phyloP scores from a whole-genome alignment of 345 rosid genomes.

The Camelina laxa region DNA sequence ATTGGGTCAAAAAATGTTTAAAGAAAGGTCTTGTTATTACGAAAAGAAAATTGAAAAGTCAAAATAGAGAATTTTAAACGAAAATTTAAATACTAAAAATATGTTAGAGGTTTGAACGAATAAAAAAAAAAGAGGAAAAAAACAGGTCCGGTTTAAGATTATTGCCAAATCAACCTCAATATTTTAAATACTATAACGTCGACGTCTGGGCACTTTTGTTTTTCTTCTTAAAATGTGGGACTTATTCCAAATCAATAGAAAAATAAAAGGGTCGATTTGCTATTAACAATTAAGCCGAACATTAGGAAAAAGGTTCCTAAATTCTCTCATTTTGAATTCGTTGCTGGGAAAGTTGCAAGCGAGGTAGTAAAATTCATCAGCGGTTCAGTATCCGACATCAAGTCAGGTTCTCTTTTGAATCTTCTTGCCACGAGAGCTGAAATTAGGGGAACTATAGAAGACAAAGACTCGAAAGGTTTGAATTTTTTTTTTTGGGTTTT shows the following conservation, averaged over 20 bases:
- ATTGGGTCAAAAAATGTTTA: conserved; percentile 32
- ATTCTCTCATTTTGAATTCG: not conserved
- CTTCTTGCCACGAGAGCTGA: not conserved
- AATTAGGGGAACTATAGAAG: no score
- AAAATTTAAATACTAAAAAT: no score
- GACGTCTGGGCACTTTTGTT: no score
- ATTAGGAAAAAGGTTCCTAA: not conserved
- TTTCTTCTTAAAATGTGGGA: not conserved
- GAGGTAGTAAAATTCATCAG: not conserved
- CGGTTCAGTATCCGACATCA: not conserved
- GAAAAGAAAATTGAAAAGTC: conserved; percentile 1
- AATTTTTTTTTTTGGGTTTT: conserved; percentile 5
- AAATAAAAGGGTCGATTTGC: conserved; percentile 19
- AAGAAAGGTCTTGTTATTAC: not conserved
- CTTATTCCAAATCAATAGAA: not conserved
- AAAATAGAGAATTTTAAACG: not conserved
- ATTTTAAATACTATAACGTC: no score
- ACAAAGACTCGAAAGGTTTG: conserved; percentile 26
- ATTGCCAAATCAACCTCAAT: no score
- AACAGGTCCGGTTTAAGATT: no score
- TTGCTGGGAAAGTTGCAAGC: not conserved
- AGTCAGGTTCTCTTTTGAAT: conserved; percentile 1
- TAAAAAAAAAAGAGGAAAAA: no score
- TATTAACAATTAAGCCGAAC: conserved; percentile 2
- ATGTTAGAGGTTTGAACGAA: no score